phyloP scores from a whole-genome alignment of 352 stramenopile species.

The Pythium monospermum region DNA sequence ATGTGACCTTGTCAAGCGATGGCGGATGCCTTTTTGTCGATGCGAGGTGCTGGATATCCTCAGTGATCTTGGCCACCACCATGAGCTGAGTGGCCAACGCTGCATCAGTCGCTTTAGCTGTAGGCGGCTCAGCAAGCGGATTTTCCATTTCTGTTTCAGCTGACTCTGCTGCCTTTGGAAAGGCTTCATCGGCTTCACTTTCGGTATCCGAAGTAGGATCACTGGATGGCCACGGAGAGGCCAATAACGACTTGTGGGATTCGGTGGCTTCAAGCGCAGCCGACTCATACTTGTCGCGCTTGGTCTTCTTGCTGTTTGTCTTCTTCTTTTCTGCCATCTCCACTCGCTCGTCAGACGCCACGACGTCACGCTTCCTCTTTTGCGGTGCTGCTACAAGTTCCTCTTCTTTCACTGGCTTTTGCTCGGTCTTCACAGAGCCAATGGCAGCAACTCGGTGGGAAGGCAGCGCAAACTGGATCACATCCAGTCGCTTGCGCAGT shows the following conservation, averaged over 20 bases:
- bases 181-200: constrained; percentile 2
- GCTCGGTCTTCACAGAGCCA: too few species aligned
- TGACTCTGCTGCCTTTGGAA: neutral
- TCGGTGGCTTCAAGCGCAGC: neutral
- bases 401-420: too few species aligned
- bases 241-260: neutral
- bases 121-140: too few species aligned
- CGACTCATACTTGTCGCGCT: neutral
- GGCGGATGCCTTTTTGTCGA: neutral
- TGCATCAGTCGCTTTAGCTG: too few species aligned
- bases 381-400: too few species aligned
- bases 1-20: neutral
- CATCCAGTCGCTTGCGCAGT: neutral
- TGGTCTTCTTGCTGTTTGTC: neutral
- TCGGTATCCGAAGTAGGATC: constrained; percentile 2
- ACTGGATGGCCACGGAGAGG: neutral
- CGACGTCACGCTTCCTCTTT: too few species aligned
- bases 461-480: too few species aligned
- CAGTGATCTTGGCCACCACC: neutral
- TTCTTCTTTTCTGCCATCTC: neutral
- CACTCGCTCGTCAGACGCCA: too few species aligned
- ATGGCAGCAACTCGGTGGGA: too few species aligned
- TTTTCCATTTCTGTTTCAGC: too few species aligned
- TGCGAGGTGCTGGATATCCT: neutral
- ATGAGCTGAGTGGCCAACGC: neutral